These are phyloP conservation scores for Lepraria neglecta DNA, from an alignment of 495 filamentous ascomycete species.

Conservation along the genomic window DNA sequence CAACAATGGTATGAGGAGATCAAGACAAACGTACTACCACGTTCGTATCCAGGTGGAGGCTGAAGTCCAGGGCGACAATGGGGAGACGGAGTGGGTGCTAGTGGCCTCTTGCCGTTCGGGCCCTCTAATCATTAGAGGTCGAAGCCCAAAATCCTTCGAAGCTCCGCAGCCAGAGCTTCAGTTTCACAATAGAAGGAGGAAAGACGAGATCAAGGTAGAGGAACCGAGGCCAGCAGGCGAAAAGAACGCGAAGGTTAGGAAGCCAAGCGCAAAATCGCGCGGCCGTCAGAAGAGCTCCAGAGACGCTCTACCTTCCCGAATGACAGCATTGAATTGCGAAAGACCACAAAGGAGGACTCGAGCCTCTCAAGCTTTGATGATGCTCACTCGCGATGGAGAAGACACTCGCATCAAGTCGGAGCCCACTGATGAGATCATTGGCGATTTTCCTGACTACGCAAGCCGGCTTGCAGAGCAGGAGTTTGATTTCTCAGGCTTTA, in stretches of 20 bases:
- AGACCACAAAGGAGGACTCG: constrained; percentile 21
- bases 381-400: no score
- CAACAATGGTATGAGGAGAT: constrained; percentile 89
- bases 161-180: neutral
- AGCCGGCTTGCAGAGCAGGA: no score
- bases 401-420: no score
- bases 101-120: neutral
- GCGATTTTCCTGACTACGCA: no score
- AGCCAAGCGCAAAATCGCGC: no score
- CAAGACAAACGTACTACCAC: constrained; percentile 91
- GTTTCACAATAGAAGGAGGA: neutral
- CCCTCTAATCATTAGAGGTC: neutral
- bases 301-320: constrained; percentile 39
- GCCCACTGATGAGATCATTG: no score
- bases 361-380: neutral
- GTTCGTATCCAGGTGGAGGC: constrained; percentile 84
- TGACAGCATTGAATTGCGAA: constrained; percentile 37
- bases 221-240: no score
- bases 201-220: neutral
- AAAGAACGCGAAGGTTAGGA: no score
- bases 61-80: constrained; percentile 47
- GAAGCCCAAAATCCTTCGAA: constrained; percentile 2
- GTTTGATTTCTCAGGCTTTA: no score
- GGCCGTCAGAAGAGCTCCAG: no score
- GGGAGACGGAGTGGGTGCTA: neutral